Base-by-base conservation (phyloP, 306 rosid genomes). In the Ormosia emarginata region DNA sequence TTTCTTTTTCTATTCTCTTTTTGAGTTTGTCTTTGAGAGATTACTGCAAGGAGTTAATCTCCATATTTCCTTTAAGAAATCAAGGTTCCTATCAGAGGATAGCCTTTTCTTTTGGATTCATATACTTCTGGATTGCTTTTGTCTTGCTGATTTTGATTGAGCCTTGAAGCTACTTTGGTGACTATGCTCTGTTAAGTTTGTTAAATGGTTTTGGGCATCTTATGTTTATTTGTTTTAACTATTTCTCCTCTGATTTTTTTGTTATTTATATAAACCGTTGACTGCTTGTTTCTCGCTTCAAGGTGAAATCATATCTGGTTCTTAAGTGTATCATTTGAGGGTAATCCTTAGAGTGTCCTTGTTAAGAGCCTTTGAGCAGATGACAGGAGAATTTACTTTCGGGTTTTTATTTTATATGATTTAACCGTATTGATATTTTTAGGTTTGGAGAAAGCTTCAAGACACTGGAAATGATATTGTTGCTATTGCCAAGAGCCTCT, bases 381-480 rank as follows among this genome's bases (percentile, higher is more conserved):
- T 53, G 6, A 18, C 55, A 36, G 52, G 79, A 13, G 85, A 71
- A 74, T 52, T 47, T 67, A 17, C 37, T 80, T 73, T 66, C 61
- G 58, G 33, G 32, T 78, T 49, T 75, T 77, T 64, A 17, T 67
- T 84, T 33, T 44, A 44, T 71, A 49, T 62, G 63, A 50, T 55
- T 77, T 33, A 47, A 81, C 64, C 50, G 84, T 83, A 66, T 47
- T 40, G 37, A 29, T 81, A 56, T 66, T 68, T 79, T 63, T 77
- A 96, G 99, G 88, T 92, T 64, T 96, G 97, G 97, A 85, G 82
- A 81, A 96, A 93, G 87, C 89, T 93, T 87, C 87, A 90, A 79
- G 84, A 83, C 59, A 68, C 90, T 70, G 93, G 94, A 36, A 80
- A 85, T 37, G 86, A 86, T 81, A 81, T 96, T 89, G 83, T 87